Conservation (phyloP, 2,329 filamentous ascomycete species). For the Ustilaginoidea virens region DNA sequence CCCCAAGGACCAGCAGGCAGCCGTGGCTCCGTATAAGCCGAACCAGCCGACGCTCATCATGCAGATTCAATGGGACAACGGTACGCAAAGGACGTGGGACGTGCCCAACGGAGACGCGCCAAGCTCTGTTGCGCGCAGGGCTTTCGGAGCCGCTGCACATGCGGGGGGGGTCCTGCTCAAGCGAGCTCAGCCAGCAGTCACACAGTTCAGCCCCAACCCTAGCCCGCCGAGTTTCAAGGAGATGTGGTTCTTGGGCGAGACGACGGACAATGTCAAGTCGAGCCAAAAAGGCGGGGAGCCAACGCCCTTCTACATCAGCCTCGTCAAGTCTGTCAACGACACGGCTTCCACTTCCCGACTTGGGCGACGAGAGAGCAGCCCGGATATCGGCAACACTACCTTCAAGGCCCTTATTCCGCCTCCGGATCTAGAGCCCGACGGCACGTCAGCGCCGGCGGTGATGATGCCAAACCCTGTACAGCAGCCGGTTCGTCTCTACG, state of each 20-base stretch:
- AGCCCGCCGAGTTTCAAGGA: slow-evolving; percentile 48
- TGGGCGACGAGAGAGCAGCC: slow-evolving; percentile 8
- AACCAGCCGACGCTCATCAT: slow-evolving; percentile 67
- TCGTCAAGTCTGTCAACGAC: slow-evolving; percentile 35
- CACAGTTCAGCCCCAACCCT: slow-evolving; percentile 34
- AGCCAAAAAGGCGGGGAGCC: slow-evolving; percentile 64
- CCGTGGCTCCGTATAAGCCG: slow-evolving; percentile 44
- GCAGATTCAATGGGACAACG: slow-evolving; percentile 59
- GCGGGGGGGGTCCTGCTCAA: slow-evolving; percentile 11
- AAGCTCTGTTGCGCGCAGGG: slow-evolving; percentile 10
- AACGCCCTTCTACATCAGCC: slow-evolving; percentile 76
- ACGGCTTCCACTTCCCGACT: slow-evolving; percentile 14
- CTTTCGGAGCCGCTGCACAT: slow-evolving; percentile 10
- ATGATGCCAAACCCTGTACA: slow-evolving; percentile 55
- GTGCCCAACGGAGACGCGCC: slow-evolving; percentile 23
- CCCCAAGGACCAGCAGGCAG: slow-evolving; percentile 59
- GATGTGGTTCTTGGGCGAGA: slow-evolving; percentile 69
- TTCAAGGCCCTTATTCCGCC: slow-evolving; percentile 39
- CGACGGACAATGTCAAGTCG: slow-evolving; percentile 57
- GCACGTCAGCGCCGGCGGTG: slow-evolving; percentile 54
- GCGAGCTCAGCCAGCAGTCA: slow-evolving; percentile 6
- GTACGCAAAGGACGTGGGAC: slow-evolving; percentile 35
- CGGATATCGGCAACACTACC: slow-evolving; percentile 10
- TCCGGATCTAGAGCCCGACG: slow-evolving; percentile 48
- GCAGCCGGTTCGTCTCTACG: slow-evolving; percentile 74